Evolutionary conservation across 2,329 filamentous ascomycete species (phyloP).

Genomic region (Fusarium penzigii): DNA sequence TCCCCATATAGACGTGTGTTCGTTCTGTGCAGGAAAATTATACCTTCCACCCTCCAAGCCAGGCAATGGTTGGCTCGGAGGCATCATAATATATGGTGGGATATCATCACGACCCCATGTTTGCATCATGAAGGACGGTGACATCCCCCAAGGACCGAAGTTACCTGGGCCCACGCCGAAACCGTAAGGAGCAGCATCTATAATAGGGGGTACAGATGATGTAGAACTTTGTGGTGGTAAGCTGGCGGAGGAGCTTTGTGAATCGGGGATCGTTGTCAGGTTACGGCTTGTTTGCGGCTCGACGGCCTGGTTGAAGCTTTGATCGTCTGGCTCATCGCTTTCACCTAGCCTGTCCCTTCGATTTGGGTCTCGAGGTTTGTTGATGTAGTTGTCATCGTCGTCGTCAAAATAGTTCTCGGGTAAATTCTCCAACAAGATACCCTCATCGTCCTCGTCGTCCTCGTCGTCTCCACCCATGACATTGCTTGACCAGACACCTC

Average conservation of each 20-base stretch:
- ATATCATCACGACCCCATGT: slow-evolving; percentile 22
- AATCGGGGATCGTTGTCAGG: neutral
- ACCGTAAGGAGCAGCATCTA: neutral
- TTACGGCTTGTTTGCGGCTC: neutral
- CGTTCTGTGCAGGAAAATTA: slow-evolving; percentile 33
- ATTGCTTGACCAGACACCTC: slow-evolving; percentile 30
- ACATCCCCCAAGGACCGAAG: slow-evolving; percentile 18
- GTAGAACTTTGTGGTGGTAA: neutral
- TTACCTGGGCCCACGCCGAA: slow-evolving; percentile 2
- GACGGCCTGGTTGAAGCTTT: neutral
- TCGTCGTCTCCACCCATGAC: slow-evolving; percentile 31
- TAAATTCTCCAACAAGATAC: slow-evolving; percentile 36
- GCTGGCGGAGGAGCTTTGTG: neutral
- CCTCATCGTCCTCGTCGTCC: slow-evolving; percentile 39
- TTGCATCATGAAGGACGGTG: slow-evolving; percentile 11
- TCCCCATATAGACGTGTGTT: slow-evolving; percentile 38
- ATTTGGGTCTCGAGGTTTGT: slow-evolving; percentile 11
- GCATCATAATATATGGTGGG: slow-evolving; percentile 21
- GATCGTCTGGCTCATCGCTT: neutral
- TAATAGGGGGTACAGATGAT: neutral
- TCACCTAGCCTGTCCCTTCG: neutral
- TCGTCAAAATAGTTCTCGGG: slow-evolving; percentile 23
- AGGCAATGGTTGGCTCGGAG: slow-evolving; percentile 10
- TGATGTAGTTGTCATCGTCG: slow-evolving; percentile 12
- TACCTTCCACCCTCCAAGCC: slow-evolving; percentile 30